Conservation (phyloP, 2,329 filamentous ascomycete species). For the Colletotrichum sp. region DNA sequence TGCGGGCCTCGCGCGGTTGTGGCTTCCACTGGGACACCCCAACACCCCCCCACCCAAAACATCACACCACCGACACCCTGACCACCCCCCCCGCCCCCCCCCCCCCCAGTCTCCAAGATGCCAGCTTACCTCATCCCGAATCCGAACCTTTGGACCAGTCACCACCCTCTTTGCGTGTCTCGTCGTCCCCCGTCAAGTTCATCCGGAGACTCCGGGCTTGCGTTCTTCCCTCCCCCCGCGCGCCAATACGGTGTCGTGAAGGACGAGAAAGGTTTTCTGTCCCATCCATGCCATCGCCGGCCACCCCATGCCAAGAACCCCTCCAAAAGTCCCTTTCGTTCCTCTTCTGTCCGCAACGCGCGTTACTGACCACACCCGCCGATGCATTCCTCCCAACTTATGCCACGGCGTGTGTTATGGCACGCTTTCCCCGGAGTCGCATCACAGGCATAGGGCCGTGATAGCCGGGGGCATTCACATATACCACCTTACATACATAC, state of each 20-base stretch:
- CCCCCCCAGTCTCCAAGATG: not conserved
- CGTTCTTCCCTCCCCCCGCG: not conserved
- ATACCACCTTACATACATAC: not conserved
- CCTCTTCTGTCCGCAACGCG: not conserved
- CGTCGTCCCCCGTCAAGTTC: not conserved
- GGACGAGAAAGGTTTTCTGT: not conserved
- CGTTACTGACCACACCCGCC: not conserved
- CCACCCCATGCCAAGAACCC: not conserved
- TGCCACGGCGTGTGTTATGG: not conserved
- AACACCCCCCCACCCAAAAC: no score
- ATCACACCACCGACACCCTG: no score
- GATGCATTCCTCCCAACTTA: not conserved
- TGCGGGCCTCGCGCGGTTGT: no score
- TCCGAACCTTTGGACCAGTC: not conserved
- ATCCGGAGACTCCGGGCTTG: not conserved
- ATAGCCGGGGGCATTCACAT: not conserved
- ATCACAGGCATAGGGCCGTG: not conserved
- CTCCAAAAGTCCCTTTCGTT: not conserved
- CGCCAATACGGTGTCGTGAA: not conserved
- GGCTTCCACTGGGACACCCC: no score
- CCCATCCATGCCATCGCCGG: not conserved
- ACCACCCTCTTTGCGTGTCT: not conserved
- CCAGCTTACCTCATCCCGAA: not conserved
- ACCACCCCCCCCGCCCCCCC: no score
- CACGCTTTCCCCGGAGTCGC: not conserved